Evolutionary conservation across 2,329 filamentous ascomycete genomes (phyloP).

Genomic region (Penicillium sp.): DNA sequence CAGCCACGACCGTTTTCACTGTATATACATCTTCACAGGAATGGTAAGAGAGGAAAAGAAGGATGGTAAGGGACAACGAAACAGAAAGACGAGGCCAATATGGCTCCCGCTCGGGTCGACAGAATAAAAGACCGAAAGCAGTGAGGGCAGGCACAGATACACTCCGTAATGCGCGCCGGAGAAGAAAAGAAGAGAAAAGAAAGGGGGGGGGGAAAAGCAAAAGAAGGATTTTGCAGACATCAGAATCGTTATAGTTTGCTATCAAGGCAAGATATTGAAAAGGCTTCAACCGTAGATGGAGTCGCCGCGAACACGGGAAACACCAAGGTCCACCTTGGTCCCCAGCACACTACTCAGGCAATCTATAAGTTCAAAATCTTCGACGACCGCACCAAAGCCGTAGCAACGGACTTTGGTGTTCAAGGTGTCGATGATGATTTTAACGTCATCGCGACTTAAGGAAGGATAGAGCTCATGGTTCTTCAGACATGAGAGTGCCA

Average conservation of each 20-base stretch:
- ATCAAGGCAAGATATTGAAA: neutral
- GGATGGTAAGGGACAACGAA: neutral
- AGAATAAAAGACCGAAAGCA: neutral
- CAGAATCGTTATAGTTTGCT: neutral
- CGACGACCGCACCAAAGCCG: conserved; percentile 72
- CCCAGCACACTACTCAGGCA: conserved; percentile 70
- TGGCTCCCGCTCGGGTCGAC: neutral
- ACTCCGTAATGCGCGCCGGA: neutral
- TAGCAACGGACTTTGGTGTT: conserved; percentile 85
- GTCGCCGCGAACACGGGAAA: conserved; percentile 30
- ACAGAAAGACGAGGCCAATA: neutral
- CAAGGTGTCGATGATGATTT: conserved; percentile 70
- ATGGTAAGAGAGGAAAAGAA: neutral
- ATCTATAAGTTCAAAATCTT: conserved; percentile 68
- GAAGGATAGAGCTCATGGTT: conserved; percentile 68
- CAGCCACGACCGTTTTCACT: conserved; percentile 4
- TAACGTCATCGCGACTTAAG: conserved; percentile 68
- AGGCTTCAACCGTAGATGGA: conserved; percentile 32
- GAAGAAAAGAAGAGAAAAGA: neutral
- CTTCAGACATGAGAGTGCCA: conserved; percentile 86
- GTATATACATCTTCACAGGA: conserved; percentile 10
- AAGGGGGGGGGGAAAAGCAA: neutral
- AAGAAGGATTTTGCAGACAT: neutral
- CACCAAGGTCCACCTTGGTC: conserved; percentile 31
- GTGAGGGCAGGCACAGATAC: neutral